A percentile compares a stretch with the other conserved stretches of the same genome.
phyloP scores from a whole-genome alignment of 345 rosid species.

The Anacardium occidentale region DNA sequence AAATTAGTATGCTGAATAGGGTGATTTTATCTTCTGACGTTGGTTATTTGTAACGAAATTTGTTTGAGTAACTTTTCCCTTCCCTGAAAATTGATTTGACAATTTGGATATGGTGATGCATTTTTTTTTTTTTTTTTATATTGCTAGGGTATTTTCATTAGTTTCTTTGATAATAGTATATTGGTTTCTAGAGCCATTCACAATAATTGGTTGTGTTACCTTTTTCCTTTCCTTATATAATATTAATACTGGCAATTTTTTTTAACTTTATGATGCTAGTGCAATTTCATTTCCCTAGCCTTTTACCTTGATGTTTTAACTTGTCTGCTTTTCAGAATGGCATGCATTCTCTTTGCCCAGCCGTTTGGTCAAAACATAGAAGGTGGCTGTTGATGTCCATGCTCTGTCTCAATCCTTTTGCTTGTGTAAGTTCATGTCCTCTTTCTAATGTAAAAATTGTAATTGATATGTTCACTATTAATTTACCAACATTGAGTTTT shows the following conservation, averaged over 20 bases:
- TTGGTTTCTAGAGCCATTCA: background rate
- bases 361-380: slow-evolving; percentile 95
- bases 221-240: background rate
- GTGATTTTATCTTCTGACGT: background rate
- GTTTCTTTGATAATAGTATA: background rate
- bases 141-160: background rate
- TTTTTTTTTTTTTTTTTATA: background rate
- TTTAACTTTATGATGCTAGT: background rate
- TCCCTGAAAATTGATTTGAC: background rate
- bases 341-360: slow-evolving; percentile 95
- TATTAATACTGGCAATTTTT: background rate
- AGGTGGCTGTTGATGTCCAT: slow-evolving; percentile 99
- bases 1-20: background rate
- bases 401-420: slow-evolving; percentile 87
- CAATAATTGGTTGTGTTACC: background rate
- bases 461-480: background rate
- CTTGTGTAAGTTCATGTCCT: slow-evolving; percentile 64
- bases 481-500: background rate
- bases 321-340: slow-evolving; percentile 63
- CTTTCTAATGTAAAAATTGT: slow-evolving; percentile 3
- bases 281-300: background rate
- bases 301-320: slow-evolving; percentile 6
- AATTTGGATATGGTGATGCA: background rate
- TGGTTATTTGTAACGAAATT: background rate
- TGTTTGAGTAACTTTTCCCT: background rate